These are phyloP conservation scores for Phascolomyces articulosus DNA, from an alignment of 371 early-diverging fungal genomes.

Conservation along the genomic window DNA sequence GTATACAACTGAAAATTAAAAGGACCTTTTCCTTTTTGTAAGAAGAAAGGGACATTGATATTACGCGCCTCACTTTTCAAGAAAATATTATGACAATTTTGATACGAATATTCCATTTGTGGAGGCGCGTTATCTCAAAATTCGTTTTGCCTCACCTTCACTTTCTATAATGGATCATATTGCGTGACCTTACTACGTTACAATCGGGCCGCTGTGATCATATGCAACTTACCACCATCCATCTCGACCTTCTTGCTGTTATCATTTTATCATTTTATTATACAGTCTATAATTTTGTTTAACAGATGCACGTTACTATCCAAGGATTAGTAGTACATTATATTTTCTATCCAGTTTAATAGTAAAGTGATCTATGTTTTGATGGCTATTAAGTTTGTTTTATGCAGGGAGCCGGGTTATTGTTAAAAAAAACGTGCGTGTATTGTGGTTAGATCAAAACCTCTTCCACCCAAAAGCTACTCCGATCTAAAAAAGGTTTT, in stretches of 20 bases:
- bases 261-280: background rate
- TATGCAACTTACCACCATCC: background rate
- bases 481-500: no score
- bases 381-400: no score
- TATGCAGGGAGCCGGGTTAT: no score
- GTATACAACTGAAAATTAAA: no score
- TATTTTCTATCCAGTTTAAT: no score
- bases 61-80: no score
- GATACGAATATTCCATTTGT: background rate
- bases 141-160: background rate
- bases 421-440: no score
- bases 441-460: no score
- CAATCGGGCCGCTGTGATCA: background rate
- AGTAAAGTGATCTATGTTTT: no score
- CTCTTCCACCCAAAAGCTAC: no score
- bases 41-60: no score
- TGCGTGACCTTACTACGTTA: constrained; percentile 7
- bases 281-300: background rate
- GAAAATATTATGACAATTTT: background rate
- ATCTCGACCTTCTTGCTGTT: background rate
- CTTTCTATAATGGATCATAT: background rate
- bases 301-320: background rate
- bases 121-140: background rate
- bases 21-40: no score
- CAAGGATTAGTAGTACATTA: background rate